Conservation (phyloP, 2,329 filamentous ascomycete genomes). For the Teratosphaeria viscida region DNA sequence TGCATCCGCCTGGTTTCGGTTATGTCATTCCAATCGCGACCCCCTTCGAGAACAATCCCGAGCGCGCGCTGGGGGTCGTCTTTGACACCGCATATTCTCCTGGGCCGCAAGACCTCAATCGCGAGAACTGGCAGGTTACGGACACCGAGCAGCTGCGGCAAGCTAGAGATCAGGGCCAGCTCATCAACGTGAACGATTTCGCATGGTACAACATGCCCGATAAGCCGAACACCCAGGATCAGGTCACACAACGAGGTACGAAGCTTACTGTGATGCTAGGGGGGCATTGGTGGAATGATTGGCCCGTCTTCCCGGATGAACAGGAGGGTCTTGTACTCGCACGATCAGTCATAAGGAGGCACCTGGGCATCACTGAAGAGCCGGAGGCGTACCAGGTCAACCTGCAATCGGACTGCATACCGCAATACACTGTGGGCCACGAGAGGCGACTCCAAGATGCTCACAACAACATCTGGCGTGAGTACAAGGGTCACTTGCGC, state of each 20-base stretch:
- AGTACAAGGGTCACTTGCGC: slow-evolving; percentile 53
- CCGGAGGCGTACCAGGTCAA: slow-evolving; percentile 53
- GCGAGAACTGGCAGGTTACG: slow-evolving; percentile 13
- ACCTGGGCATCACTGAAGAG: slow-evolving; percentile 58
- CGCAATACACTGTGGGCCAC: slow-evolving; percentile 81
- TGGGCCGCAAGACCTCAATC: slow-evolving; percentile 12
- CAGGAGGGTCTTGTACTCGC: slow-evolving; percentile 62
- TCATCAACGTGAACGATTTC: slow-evolving; percentile 25
- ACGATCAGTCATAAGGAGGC: slow-evolving; percentile 56
- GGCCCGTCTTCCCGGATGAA: slow-evolving; percentile 50
- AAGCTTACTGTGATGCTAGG: slow-evolving; percentile 93
- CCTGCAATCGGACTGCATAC: slow-evolving; percentile 64
- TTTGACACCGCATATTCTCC: slow-evolving; percentile 61
- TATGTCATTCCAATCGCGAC: slow-evolving; percentile 78
- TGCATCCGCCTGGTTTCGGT: slow-evolving; percentile 70
- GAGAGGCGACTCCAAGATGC: slow-evolving; percentile 48
- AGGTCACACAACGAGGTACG: slow-evolving; percentile 47
- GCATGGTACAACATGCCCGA: slow-evolving; percentile 25
- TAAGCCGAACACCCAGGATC: slow-evolving; percentile 21
- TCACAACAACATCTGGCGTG: slow-evolving; percentile 42
- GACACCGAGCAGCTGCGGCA: slow-evolving; percentile 14
- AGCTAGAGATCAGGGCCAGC: slow-evolving; percentile 13
- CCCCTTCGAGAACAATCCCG: slow-evolving; percentile 62
- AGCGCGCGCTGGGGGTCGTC: slow-evolving; percentile 78
- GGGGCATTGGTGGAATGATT: slow-evolving; percentile 78